These are phyloP conservation scores for Nepenthes mirabilis DNA, from an alignment of 148 eudicot species.

Conservation along the genomic window DNA sequence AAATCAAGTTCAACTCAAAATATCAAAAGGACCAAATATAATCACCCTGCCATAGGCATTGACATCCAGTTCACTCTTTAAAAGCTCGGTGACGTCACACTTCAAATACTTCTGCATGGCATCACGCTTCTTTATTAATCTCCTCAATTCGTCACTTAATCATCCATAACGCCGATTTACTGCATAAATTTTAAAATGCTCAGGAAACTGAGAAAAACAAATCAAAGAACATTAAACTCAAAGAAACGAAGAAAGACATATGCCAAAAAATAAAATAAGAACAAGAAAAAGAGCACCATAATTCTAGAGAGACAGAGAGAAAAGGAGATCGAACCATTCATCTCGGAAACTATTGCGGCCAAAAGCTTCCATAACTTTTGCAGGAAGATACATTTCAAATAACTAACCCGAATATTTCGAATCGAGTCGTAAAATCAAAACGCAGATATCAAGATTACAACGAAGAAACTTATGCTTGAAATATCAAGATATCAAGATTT, in stretches of 20 bases:
- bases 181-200: conserved; percentile 5
- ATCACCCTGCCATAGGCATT: conserved; percentile 83
- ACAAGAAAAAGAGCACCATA: neutral
- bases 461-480: no score
- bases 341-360: no score
- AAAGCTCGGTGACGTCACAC: conserved; percentile 71
- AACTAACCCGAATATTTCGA: no score
- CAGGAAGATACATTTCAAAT: no score
- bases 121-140: conserved; percentile 56
- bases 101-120: conserved; percentile 71
- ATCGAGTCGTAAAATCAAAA: no score
- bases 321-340: no score
- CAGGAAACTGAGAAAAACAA: neutral
- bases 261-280: neutral
- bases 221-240: neutral
- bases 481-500: no score
- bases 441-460: no score
- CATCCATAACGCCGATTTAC: conserved; percentile 58
- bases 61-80: conserved; percentile 37
- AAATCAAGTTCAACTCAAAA: neutral
- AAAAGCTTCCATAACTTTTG: neutral
- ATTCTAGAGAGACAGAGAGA: neutral
- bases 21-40: neutral
- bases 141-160: conserved; percentile 40
- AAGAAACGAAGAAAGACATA: neutral